Percentiles rank a stretch among this genome's conserved stretches.
Conservation (phyloP, 108 stramenopile species). For the Cyclotella distinguenda region DNA sequence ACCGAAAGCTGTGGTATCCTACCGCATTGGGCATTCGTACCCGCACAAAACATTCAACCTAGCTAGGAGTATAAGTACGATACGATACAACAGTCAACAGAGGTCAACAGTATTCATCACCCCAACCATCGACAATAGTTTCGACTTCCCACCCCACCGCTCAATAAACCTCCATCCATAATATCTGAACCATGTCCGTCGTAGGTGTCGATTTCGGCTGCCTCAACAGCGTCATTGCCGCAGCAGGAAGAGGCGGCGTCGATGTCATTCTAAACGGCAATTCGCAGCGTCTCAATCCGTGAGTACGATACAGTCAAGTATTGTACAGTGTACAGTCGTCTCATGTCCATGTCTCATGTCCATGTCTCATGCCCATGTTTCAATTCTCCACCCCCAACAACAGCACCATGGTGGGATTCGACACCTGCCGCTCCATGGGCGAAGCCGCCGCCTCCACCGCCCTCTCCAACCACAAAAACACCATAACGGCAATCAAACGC, state of each 20-base stretch:
- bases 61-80: no score
- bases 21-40: no score
- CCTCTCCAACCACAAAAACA: slow-evolving; percentile 92
- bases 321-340: slow-evolving; percentile 1
- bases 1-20: no score
- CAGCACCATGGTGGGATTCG: slow-evolving; percentile 78
- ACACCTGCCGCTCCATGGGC: slow-evolving; percentile 75
- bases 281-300: slow-evolving; percentile 95
- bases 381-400: not conserved
- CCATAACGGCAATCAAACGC: slow-evolving; percentile 87
- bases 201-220: slow-evolving; percentile 95
- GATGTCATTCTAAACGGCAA: slow-evolving; percentile 98
- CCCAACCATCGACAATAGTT: no score
- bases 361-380: not conserved
- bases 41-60: no score
- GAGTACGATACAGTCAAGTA: no score
- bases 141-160: no score
- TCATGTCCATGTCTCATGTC: not conserved
- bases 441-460: slow-evolving; percentile 69
- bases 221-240: slow-evolving; percentile 88
- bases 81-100: no score
- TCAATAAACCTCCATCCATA: no score
- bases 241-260: slow-evolving; percentile 94
- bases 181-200: slow-evolving; percentile 77
- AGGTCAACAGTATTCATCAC: no score